These are phyloP conservation scores for Acanthamoeba lenticulata DNA, from an alignment of 208 protist species.

Conservation along the genomic window DNA sequence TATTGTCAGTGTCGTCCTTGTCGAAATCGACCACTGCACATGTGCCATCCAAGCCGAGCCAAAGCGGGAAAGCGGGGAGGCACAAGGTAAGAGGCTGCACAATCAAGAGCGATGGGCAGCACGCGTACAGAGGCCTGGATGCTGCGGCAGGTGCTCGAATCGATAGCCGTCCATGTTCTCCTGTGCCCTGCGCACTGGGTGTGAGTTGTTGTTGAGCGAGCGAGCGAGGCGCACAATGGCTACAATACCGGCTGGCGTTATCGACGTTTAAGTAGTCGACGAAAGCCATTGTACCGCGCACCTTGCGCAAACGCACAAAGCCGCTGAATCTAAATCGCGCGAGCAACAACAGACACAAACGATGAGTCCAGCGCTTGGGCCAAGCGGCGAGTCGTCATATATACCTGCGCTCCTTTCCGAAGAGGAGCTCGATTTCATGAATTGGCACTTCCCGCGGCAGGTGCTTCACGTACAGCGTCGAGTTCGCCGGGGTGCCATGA, in stretches of 20 bases:
- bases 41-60: background rate
- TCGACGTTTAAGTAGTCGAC: constrained; percentile 31
- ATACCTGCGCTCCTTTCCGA: constrained; percentile 13
- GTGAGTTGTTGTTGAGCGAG: too few species aligned
- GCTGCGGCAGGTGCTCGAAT: background rate
- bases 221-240: background rate
- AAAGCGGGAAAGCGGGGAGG: background rate
- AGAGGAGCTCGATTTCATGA: constrained; percentile 2
- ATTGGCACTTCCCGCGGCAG: background rate
- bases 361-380: too few species aligned
- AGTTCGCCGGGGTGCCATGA: background rate
- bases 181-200: background rate
- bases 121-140: background rate
- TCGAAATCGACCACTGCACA: constrained; percentile 23
- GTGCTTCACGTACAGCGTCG: constrained; percentile 2
- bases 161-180: constrained; percentile 1
- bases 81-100: background rate
- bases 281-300: constrained; percentile 17
- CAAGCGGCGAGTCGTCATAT: too few species aligned
- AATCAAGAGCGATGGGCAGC: background rate
- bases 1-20: constrained; percentile 48
- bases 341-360: background rate
- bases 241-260: background rate
- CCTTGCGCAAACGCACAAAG: constrained; percentile 23
- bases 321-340: background rate